These are phyloP conservation scores for Udeniomyces megalosporus DNA, from an alignment of 768 basidiomycete species.

Conservation along the genomic window DNA sequence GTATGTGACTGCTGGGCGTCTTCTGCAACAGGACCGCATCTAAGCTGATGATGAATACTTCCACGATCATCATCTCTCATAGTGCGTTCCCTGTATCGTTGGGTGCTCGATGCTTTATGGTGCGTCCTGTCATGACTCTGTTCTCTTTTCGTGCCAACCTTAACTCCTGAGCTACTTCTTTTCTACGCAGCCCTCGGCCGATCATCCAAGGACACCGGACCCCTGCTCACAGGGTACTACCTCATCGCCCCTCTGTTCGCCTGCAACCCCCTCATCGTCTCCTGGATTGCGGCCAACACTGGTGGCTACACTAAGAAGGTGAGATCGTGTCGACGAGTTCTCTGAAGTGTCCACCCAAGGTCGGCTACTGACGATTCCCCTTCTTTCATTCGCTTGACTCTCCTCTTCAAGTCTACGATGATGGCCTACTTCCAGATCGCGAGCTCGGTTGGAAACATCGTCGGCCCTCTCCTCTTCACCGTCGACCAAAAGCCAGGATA, in stretches of 20 bases:
- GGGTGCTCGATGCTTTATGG: slow-evolving; percentile 30
- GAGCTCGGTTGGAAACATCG: slow-evolving; percentile 33
- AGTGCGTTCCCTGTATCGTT: too few relatives aligned
- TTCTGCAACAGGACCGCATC: slow-evolving; percentile 8
- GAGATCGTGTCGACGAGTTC: too few relatives aligned
- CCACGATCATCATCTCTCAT: too few relatives aligned
- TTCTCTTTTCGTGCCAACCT: too few relatives aligned
- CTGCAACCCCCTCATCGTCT: slow-evolving; percentile 25
- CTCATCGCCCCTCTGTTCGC: slow-evolving; percentile 27
- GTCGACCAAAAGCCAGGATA: slow-evolving; percentile 24
- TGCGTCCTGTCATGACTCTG: slow-evolving; percentile 26
- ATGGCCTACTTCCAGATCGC: slow-evolving; percentile 37
- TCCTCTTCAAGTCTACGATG: slow-evolving; percentile 27
- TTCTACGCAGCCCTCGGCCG: slow-evolving; percentile 24
- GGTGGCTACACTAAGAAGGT: not conserved
- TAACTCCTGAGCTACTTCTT: too few relatives aligned
- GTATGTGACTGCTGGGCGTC: too few relatives aligned
- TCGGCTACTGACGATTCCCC: not conserved
- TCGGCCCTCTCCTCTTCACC: slow-evolving; percentile 18
- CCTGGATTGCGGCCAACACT: slow-evolving; percentile 20
- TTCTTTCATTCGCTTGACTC: slow-evolving; percentile 28
- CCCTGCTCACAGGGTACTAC: slow-evolving; percentile 13
- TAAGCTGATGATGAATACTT: too few relatives aligned
- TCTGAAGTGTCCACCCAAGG: too few relatives aligned
- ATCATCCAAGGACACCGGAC: slow-evolving; percentile 22